Conservation (phyloP, 805 yeast genomes). For the Wickerhamomyces alni region DNA sequence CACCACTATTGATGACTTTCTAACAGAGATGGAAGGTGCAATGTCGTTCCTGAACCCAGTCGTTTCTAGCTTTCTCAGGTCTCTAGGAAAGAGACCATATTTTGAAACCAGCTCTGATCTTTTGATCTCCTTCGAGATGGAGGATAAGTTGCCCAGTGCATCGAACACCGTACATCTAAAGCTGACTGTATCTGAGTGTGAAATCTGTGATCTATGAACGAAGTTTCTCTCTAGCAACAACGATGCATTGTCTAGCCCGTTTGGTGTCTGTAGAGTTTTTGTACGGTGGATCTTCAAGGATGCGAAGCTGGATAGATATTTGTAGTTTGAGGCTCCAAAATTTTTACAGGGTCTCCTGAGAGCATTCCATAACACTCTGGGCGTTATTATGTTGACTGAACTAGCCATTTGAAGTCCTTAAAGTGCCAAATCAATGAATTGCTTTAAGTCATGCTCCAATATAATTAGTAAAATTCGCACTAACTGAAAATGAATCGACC, state of each 20-base stretch:
- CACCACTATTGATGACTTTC: conserved; percentile 64
- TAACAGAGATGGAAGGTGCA: conserved; percentile 74
- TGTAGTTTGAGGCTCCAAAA: too few relatives aligned
- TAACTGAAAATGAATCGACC: too few relatives aligned
- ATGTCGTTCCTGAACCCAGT: conserved; percentile 53
- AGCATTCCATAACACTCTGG: background rate
- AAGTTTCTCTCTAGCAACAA: conserved; percentile 31
- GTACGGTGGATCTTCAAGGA: background rate
- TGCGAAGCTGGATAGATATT: background rate
- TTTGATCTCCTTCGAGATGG: conserved; percentile 68
- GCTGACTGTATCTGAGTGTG: conserved; percentile 27
- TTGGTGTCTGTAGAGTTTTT: background rate
- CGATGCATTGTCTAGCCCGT: conserved; percentile 20
- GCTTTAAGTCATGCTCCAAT: too few relatives aligned
- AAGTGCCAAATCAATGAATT: too few relatives aligned
- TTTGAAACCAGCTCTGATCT: conserved; percentile 64
- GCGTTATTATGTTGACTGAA: too few relatives aligned
- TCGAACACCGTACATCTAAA: conserved; percentile 84
- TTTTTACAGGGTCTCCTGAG: background rate
- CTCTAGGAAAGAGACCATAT: conserved; percentile 83
- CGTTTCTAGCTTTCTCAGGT: conserved; percentile 81
- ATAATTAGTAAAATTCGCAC: too few relatives aligned
- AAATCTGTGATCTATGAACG: conserved; percentile 29
- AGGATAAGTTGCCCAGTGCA: conserved; percentile 55
- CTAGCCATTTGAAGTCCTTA: too few relatives aligned